Evolutionary conservation across 495 filamentous ascomycete species (phyloP), one percentile per base, ranked within the genome.

Genomic region (Jackrogersella minutella): DNA sequence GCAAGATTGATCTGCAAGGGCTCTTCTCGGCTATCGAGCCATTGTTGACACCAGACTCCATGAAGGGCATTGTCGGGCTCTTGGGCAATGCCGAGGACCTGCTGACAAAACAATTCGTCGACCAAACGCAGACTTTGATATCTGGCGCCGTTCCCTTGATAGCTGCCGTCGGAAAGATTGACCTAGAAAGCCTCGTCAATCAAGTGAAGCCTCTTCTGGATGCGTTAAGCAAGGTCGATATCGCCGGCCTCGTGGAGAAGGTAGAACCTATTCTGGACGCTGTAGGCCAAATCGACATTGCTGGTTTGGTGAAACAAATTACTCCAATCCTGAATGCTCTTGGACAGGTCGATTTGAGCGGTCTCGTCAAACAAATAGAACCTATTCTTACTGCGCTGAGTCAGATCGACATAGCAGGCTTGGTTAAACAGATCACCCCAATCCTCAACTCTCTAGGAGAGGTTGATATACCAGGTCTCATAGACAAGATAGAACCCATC

Each of bases 221-320:
- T 22, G 70, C 69, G 21, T 72, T 83, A 49, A 78, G 81, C 52
- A 77, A 83, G 68, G 82, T 82, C 6, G 73, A 79, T 39, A 68
- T 78, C 16, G 68, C 41, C 4, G 71, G 68, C n/a, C 54, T 68
- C 7, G 62, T 73, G 14, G 50, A 64, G 2, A 47, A 66, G 19
- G 49, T 74, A 21, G 34, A 47, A 21, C 78, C 72, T 46, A 75
- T 73, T 54, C 69, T 68, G 56, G 72, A 61, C 10, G 58, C 52
- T n/a, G 64, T 62, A n/a, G 76, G 51, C 9, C 74, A 79, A 6
- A 74, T 78, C 51, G 79, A 78, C 53, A 6, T 77, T 1, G 51
- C 62, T 10, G 67, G 69, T 1, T 55, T 81, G 13, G 68, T 79
- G 10, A 56, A 58, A 2, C 59, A 73, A 36, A 61, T 79, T 16